Evolutionary conservation across 129 eudicot genomes (phyloP).

Genomic region (Glebionis coronaria): DNA sequence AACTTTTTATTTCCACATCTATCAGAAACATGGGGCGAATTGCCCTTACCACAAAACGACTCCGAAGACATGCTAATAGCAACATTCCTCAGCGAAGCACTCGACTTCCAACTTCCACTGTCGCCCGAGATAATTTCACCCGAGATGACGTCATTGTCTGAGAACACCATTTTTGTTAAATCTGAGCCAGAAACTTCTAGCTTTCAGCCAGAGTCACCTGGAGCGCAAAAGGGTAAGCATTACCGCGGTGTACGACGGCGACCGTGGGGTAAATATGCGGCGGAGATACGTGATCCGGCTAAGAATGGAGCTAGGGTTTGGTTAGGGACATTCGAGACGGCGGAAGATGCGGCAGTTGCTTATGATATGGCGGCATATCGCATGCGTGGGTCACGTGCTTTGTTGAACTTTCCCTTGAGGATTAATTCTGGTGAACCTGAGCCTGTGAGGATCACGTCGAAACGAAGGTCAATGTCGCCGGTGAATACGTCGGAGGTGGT

Average conservation of each 20-base stretch:
- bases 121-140: slow-evolving; percentile 9
- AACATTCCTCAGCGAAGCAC: slow-evolving; percentile 34
- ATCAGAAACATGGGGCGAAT: slow-evolving; percentile 44
- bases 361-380: slow-evolving; percentile 68
- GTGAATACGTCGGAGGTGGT: slow-evolving; percentile 34
- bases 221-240: neutral
- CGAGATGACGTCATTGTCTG: neutral
- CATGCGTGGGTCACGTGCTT: slow-evolving; percentile 78
- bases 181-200: slow-evolving; percentile 36
- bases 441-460: slow-evolving; percentile 53
- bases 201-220: slow-evolving; percentile 11
- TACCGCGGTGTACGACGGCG: neutral
- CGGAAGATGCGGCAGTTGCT: slow-evolving; percentile 77
- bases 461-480: slow-evolving; percentile 38
- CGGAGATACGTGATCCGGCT: slow-evolving; percentile 84
- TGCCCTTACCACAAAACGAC: slow-evolving; percentile 40
- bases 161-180: slow-evolving; percentile 24
- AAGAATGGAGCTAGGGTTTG: slow-evolving; percentile 78
- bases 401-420: slow-evolving; percentile 66
- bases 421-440: slow-evolving; percentile 82
- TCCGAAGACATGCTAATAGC: slow-evolving; percentile 47
- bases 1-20: slow-evolving; percentile 36
- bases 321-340: slow-evolving; percentile 80
- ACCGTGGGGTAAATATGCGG: slow-evolving; percentile 88
- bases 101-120: slow-evolving; percentile 22